Base-by-base conservation (phyloP, 495 filamentous ascomycete genomes). In the Ramalina peruviana region DNA sequence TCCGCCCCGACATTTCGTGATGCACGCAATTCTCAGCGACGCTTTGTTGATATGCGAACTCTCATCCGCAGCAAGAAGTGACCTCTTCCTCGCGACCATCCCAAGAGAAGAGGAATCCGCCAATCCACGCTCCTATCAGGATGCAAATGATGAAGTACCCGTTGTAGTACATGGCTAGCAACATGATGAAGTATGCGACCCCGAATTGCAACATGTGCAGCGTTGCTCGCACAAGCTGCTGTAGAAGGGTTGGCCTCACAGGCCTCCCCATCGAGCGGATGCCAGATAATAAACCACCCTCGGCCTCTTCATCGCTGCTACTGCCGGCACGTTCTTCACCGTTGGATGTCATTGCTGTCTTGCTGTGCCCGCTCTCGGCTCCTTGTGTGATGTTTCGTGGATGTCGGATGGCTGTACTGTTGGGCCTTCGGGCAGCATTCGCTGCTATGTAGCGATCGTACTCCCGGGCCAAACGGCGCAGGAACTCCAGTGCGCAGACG, bases 101-200 rank as follows among this genome's bases (percentile, higher is more conserved):
- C 49, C 53, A 48, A 11, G 40, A 36, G 39, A 55, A 55, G 7
- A 55, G 12, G 38, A 55, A 55, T 4, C 13, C 39, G 12, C 53
- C 53, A 5, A 55, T 9, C 16, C 36, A 55, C 6, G 44, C 49
- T 12, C 49, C 49, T 9, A 52, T 44, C 13, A 55, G 27, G 20
- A 55, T 48, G 38, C 53, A 40, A 15, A 48, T n/a, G 15, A 55
- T 19, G 38, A 55, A 48, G 5, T 52, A 55, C 26, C 72, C 80
- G 47, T 82, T 82, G 62, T 74, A 82, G 43, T 78, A 81, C 74
- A 81, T 80, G 6, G 76, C 74, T n/a, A 75, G 63, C 48, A 87
- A 60, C 81, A 86, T 84, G 49, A 85, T 62, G 57, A 85, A 74
- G 57, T 86, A 88, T 15, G 80, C 81, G 4, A 82, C 72, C 0